Conservation (phyloP, 768 basidiomycete species). For the Boletus coccyginus region DNA sequence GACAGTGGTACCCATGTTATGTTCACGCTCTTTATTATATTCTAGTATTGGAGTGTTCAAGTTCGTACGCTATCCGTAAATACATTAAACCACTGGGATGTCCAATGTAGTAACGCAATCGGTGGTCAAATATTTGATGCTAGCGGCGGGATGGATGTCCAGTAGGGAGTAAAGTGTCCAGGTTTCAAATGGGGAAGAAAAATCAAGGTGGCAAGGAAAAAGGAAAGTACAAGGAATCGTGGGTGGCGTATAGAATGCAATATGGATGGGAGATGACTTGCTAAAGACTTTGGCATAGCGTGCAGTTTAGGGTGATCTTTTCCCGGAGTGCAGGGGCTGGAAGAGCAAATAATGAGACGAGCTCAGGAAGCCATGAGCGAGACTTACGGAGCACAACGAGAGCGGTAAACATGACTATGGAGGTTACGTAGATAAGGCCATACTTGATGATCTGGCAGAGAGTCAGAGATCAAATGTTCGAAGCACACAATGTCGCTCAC, state of each 20-base stretch:
- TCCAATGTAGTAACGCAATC: slow-evolving; percentile 12
- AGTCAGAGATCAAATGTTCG: slow-evolving; percentile 8
- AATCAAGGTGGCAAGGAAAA: background rate
- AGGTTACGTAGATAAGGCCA: slow-evolving; percentile 68
- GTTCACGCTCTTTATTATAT: no score
- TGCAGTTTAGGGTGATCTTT: slow-evolving; percentile 58
- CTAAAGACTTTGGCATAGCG: slow-evolving; percentile 67
- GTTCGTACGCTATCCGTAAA: slow-evolving; percentile 21
- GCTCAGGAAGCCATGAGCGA: background rate
- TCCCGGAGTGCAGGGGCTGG: slow-evolving; percentile 62
- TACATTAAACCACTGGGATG: slow-evolving; percentile 19
- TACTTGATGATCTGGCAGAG: slow-evolving; percentile 73
- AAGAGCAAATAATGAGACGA: slow-evolving; percentile 5
- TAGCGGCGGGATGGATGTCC: slow-evolving; percentile 13
- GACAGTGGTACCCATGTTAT: background rate
- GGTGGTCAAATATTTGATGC: slow-evolving; percentile 9
- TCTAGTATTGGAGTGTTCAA: slow-evolving; percentile 7
- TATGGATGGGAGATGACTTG: slow-evolving; percentile 33
- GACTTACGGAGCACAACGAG: slow-evolving; percentile 77
- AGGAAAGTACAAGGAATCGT: slow-evolving; percentile 28
- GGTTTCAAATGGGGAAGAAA: slow-evolving; percentile 1
- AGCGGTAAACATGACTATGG: slow-evolving; percentile 67
- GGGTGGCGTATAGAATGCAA: slow-evolving; percentile 30
- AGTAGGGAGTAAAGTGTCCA: slow-evolving; percentile 10
- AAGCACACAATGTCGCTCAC: slow-evolving; percentile 43